Evolutionary conservation across 805 yeast species (phyloP).

Genomic region (Pichia nanzhaoensis): DNA sequence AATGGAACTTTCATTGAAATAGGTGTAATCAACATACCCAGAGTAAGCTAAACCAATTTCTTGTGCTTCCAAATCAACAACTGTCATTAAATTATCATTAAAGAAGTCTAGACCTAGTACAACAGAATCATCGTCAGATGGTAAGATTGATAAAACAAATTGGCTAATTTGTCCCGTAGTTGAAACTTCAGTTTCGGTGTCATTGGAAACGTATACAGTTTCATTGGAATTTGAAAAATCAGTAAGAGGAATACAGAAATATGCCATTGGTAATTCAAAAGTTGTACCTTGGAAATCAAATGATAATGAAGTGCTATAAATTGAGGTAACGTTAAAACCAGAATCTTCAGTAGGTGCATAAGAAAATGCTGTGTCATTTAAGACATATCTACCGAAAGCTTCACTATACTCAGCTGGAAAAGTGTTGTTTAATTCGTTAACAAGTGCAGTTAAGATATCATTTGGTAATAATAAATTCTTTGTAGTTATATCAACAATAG

Average conservation of each 20-base stretch:
- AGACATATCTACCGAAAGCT: slow-evolving; percentile 5
- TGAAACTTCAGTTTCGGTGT: too few species aligned
- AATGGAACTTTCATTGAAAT: not conserved
- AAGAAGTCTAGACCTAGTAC: slow-evolving; percentile 12
- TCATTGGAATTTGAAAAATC: too few species aligned
- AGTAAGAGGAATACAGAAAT: slow-evolving; percentile 6
- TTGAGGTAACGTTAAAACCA: too few species aligned
- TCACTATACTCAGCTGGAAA: slow-evolving; percentile 8
- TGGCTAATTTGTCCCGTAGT: too few species aligned
- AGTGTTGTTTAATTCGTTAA: not conserved
- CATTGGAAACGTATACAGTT: too few species aligned
- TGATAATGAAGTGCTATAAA: slow-evolving; percentile 18
- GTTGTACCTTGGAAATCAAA: slow-evolving; percentile 47
- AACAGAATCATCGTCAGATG: slow-evolving; percentile 8
- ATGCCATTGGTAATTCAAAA: slow-evolving; percentile 39
- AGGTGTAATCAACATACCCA: too few species aligned
- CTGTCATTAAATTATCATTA: not conserved
- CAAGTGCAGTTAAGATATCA: slow-evolving; percentile 3
- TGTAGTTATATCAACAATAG: slow-evolving; percentile 7
- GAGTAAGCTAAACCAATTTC: slow-evolving; percentile 7
- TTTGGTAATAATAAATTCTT: slow-evolving; percentile 10
- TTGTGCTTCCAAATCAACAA: slow-evolving; percentile 7
- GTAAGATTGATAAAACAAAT: slow-evolving; percentile 11
- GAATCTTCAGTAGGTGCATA: too few species aligned
- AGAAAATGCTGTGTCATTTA: too few species aligned